Conservation (phyloP, 306 rosid species). For the Crataegus laevigata region DNA sequence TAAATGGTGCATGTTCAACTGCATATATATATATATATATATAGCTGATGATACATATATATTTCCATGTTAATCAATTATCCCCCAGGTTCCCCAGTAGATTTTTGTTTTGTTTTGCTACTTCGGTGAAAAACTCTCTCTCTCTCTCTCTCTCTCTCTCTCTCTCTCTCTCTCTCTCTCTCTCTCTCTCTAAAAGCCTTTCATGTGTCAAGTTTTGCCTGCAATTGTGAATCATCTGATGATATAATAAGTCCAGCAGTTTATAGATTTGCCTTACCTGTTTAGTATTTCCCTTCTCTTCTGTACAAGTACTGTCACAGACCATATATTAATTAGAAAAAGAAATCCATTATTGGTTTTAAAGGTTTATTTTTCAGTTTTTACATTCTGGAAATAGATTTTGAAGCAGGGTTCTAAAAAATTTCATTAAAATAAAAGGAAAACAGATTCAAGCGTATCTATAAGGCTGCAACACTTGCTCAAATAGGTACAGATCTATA, state of each 20-base stretch:
- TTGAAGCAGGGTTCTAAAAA: neutral
- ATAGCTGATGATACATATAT: neutral
- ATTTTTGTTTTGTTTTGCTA: constrained; percentile 6
- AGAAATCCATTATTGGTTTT: neutral
- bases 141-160: neutral
- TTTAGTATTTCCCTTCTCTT: neutral
- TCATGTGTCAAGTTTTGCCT: neutral
- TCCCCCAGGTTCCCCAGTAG: neutral
- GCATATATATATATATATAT: neutral
- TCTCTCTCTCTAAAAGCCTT: neutral
- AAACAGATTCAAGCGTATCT: neutral
- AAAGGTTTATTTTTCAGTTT: neutral
- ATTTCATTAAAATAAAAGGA: neutral
- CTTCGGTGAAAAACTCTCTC: neutral
- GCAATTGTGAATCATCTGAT: neutral
- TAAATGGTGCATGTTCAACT: neutral
- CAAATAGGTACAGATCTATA: too few species aligned
- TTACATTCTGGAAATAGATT: neutral
- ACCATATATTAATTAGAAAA: neutral
- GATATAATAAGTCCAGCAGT: neutral
- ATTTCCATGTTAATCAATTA: neutral
- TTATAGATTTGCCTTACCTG: neutral
- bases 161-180: neutral
- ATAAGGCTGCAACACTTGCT: neutral
- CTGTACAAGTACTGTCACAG: neutral